Evolutionary conservation across 2,329 filamentous ascomycete species (phyloP).

Genomic region (Penicillium sp.): DNA sequence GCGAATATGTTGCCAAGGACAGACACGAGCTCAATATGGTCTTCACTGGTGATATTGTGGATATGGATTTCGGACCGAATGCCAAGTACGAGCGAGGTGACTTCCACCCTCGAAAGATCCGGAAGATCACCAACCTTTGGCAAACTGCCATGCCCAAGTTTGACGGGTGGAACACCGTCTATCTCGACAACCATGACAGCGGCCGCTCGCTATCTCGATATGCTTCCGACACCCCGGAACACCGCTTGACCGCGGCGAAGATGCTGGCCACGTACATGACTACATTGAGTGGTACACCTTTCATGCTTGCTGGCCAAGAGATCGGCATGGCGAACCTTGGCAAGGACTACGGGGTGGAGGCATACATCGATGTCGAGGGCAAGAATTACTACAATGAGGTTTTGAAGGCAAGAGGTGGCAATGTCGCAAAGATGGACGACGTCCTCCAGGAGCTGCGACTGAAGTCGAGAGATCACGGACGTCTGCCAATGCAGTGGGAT

Average conservation of each 20-base stretch:
- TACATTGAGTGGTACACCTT: conserved; percentile 41
- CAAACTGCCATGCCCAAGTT: conserved; percentile 48
- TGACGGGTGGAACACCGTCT: conserved; percentile 62
- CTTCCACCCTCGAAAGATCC: neutral
- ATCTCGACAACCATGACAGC: conserved; percentile 62
- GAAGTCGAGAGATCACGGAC: conserved; percentile 59
- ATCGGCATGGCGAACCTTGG: conserved; percentile 20
- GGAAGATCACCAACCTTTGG: neutral
- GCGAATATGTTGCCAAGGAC: neutral
- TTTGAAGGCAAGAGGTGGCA: conserved; percentile 7
- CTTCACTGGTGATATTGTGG: neutral
- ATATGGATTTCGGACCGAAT: neutral
- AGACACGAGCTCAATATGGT: neutral
- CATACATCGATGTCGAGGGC: conserved; percentile 19
- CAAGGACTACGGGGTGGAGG: conserved; percentile 6
- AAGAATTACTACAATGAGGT: conserved; percentile 16
- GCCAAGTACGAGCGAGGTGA: neutral
- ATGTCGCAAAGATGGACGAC: conserved; percentile 10
- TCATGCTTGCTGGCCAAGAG: conserved; percentile 18
- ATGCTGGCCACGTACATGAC: conserved; percentile 23
- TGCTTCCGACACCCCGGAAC: conserved; percentile 38
- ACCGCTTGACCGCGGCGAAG: neutral
- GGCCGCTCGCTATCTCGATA: conserved; percentile 49
- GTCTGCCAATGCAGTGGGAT: conserved; percentile 68
- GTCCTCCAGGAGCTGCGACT: conserved; percentile 16